Evolutionary conservation across 2,329 filamentous ascomycete genomes (phyloP), one percentile per base, ranked within the genome.

Genomic region (Pestalotiopsis sp.): DNA sequence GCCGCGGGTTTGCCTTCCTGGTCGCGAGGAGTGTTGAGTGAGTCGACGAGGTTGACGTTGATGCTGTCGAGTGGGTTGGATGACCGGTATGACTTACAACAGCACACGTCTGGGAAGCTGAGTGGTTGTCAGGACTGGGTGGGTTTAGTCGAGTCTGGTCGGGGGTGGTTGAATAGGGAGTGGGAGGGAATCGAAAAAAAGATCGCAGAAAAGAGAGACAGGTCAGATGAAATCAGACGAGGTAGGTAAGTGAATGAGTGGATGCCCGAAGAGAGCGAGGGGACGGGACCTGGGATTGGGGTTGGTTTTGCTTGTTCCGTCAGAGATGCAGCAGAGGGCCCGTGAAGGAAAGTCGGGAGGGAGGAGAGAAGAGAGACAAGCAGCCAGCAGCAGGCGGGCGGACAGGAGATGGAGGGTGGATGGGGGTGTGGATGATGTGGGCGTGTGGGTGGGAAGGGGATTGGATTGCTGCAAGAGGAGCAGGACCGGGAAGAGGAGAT

Each of bases 141-240:
- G 25, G n/a, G 20, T 40, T 49, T 14, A 27, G 49, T 25, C 57
- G 45, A 45, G 64, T 58, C 31, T 20, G 36, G 36, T 49, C 31
- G 38, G 17, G 38, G 4, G 49, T 12, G 64, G 40, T 36, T 58
- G 56, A 59, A 45, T 64, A 45, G 65, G 64, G 66, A 56, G 31
- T 9, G 9, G 58, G 59, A 59, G 66, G 65, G 63, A 67, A 68
- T 70, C 68, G 56, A 66, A 61, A 64, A 61, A 66, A 61, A 64
- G 36, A 61, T 58, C 45, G 45, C 45, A 52, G 49, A 66, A 70
- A 70, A 57, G 68, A 70, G 66, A 68, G 68, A 68, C 66, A 63
- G 31, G 66, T 60, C 45, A 52, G 66, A 63, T 61, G 66, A 70
- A 66, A 70, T 68, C 68, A 68, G 68, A 70, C 68, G 68, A 70